Percentiles rank a stretch among this genome's conserved stretches.
phyloP scores from a whole-genome alignment of 106 monocot genomes.

The Allium cepa region DNA sequence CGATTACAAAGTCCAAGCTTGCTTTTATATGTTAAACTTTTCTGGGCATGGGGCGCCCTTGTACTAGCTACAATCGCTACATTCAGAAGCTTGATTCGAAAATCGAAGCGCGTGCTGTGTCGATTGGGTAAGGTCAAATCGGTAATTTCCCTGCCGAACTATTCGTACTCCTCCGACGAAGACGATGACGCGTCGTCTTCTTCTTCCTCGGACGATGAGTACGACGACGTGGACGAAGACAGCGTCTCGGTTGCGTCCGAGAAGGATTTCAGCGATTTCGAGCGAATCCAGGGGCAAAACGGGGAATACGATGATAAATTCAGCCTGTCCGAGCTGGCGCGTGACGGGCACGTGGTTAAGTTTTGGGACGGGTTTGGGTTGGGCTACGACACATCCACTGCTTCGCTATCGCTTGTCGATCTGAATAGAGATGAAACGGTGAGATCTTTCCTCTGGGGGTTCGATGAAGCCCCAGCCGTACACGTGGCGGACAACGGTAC shows the following conservation, averaged over 20 bases:
- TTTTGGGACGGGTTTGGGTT: constrained; percentile 24
- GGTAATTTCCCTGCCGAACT: background rate
- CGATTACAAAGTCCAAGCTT: constrained; percentile 9
- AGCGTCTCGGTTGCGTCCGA: background rate
- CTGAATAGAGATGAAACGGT: constrained; percentile 11
- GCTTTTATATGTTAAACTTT: background rate
- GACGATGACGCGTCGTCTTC: constrained; percentile 13
- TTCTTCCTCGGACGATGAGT: constrained; percentile 8
- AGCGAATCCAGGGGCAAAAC: background rate
- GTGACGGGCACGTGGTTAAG: constrained; percentile 21
- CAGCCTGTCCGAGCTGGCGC: constrained; percentile 5
- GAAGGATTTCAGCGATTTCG: background rate
- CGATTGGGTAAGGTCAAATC: constrained; percentile 8
- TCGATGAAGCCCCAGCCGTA: background rate
- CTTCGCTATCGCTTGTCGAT: constrained; percentile 11
- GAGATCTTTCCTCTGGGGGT: constrained; percentile 9
- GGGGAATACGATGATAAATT: constrained; percentile 1
- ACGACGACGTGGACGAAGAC: constrained; percentile 1
- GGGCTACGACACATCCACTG: constrained; percentile 3
- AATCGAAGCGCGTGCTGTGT: constrained; percentile 7
- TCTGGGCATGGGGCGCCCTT: constrained; percentile 21
- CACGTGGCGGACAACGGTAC: background rate
- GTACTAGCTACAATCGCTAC: constrained; percentile 16
- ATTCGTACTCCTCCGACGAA: background rate
- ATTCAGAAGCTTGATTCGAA: constrained; percentile 7